phyloP scores from a whole-genome alignment of 441 rosid species.

The Isatis lusitanica region DNA sequence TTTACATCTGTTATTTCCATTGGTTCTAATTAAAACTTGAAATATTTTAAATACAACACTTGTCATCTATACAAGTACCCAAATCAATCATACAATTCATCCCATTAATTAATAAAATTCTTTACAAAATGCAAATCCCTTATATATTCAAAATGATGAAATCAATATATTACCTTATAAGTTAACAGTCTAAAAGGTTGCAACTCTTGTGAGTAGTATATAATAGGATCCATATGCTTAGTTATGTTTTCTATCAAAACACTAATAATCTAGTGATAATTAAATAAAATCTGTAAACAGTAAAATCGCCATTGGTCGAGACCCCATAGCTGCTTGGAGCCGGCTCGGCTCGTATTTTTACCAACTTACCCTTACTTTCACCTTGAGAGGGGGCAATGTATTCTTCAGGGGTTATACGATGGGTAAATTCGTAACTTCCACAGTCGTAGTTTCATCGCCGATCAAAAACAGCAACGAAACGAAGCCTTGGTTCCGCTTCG shows the following conservation, averaged over 20 bases:
- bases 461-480: conserved; percentile 71
- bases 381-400: neutral
- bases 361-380: conserved; percentile 37
- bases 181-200: neutral
- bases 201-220: neutral
- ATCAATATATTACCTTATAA: neutral
- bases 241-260: neutral
- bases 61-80: neutral
- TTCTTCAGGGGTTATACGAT: neutral
- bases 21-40: neutral
- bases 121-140: neutral
- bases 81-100: neutral
- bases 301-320: neutral
- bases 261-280: neutral
- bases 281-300: neutral
- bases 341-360: conserved; percentile 45
- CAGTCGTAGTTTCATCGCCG: conserved; percentile 62
- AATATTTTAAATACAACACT: neutral
- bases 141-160: neutral
- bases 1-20: neutral
- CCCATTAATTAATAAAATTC: neutral
- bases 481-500: conserved; percentile 32
- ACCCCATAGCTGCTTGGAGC: neutral
- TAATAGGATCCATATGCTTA: neutral
- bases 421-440: conserved; percentile 51